Base-by-base conservation (phyloP, 768 basidiomycete genomes). In the Mycena vitilis region DNA sequence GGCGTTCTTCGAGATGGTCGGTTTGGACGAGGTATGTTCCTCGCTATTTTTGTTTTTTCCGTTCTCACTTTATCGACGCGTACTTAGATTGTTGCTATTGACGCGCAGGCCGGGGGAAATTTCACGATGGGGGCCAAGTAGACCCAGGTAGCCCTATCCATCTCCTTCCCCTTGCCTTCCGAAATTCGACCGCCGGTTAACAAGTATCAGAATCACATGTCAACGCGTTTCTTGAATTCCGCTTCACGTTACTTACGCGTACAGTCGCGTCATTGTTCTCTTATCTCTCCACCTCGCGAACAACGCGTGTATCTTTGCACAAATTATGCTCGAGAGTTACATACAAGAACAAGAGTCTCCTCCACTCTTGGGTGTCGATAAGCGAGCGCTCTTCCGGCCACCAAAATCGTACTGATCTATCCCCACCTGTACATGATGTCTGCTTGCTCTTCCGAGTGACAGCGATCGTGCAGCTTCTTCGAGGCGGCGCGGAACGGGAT, bases 1-100 rank as follows among this genome's bases (percentile, higher is more conserved):
- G 65, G 78, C 75, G 63, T 82, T 83, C 78, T 83, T 83, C 71
- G 78, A 81, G 66, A 79, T 83, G 60, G 80, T 83, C 74, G 81
- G 79, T 13, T 25, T 71, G 62, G 47, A 71, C 25, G 70, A 71
- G 66, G 63, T 69, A 6, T 53, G 18, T 37, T 3, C n/a, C 47
- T 48, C 16, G 16, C 15, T 0, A 22, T 48, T 38, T 30, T 22
- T 25, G 8, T 36, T 51, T 7, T 56, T 37, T 36, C 20, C 7
- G 38, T 7, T 40, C 30, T 49, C 2, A n/a, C 40, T 56, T 36
- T 30, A 30, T 30, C 30, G 30, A 10, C 8, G n/a, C 22, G 18
- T 16, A n/a, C n/a, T n/a, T n/a, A 69, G 68, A 59, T 61, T 4
- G 48, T 65, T 12, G 63, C 63, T 13, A 61, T 61, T 40, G 68